Conservation (phyloP, 1,284 basidiomycete genomes). For the Rhodotorula sp. region DNA sequence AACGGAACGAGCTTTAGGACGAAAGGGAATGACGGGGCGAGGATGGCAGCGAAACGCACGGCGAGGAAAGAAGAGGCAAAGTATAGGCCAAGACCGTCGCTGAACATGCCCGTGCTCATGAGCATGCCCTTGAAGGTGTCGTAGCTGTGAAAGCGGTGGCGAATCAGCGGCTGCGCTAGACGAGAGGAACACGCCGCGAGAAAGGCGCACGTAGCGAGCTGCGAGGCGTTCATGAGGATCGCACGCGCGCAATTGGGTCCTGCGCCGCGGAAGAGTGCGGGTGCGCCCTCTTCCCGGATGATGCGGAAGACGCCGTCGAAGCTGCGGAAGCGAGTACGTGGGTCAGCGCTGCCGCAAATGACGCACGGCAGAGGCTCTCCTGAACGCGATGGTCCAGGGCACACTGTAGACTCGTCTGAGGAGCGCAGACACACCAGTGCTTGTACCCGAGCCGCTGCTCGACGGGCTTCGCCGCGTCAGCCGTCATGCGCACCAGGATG, state of each 20-base stretch:
- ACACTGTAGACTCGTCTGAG: not conserved
- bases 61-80: slow-evolving; percentile 83
- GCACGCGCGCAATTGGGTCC: slow-evolving; percentile 83
- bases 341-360: too few species aligned
- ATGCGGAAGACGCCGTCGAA: slow-evolving; percentile 74
- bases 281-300: slow-evolving; percentile 69
- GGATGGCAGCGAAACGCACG: slow-evolving; percentile 55
- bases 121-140: slow-evolving; percentile 85
- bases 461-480: slow-evolving; percentile 79
- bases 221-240: slow-evolving; percentile 85
- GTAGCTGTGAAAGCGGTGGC: slow-evolving; percentile 59
- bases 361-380: not conserved
- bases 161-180: not conserved
- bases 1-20: not conserved
- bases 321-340: slow-evolving; percentile 56
- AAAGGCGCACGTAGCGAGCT: slow-evolving; percentile 73
- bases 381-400: too few species aligned
- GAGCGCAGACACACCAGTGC: slow-evolving; percentile 35
- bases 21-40: slow-evolving; percentile 10
- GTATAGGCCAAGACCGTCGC: slow-evolving; percentile 77
- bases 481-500: slow-evolving; percentile 74
- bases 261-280: slow-evolving; percentile 73
- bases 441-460: slow-evolving; percentile 79
- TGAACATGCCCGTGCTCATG: slow-evolving; percentile 66
- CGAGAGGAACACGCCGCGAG: not conserved